phyloP scores from a whole-genome alignment of 176 grass and related monocot species.

The Rhipidocladum racemiflorum region DNA sequence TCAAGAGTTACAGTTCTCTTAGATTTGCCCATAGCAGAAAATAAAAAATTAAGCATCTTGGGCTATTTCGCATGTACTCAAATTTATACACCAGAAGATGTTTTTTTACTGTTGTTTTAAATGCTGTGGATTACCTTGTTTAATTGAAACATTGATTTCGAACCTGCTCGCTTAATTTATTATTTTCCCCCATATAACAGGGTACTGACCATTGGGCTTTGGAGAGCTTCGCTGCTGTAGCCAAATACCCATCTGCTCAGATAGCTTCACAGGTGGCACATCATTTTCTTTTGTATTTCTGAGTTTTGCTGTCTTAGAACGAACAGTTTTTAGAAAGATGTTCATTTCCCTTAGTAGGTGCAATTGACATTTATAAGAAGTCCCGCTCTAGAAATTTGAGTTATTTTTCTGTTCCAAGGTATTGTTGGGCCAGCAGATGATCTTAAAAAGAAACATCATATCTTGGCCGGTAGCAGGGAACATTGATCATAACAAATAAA shows the following conservation, averaged over 20 bases:
- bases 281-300: slow-evolving; percentile 23
- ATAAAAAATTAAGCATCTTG: neutral
- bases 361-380: neutral
- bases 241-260: slow-evolving; percentile 87
- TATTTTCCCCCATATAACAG: slow-evolving; percentile 38
- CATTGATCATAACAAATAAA: neutral
- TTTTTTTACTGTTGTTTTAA: neutral
- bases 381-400: neutral
- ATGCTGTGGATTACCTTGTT: neutral
- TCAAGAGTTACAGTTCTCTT: neutral
- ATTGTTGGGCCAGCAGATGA: slow-evolving; percentile 5
- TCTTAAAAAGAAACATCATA: slow-evolving; percentile 9
- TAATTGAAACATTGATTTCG: neutral
- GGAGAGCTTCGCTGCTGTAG: slow-evolving; percentile 80
- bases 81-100: neutral
- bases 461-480: neutral
- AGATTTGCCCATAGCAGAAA: neutral
- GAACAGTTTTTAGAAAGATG: neutral
- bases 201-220: slow-evolving; percentile 80
- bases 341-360: neutral
- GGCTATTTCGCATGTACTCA: neutral
- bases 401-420: neutral
- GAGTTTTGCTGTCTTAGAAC: neutral
- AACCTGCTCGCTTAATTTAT: neutral
- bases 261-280: slow-evolving; percentile 78